Base-by-base conservation (phyloP, 2,329 filamentous ascomycete species). In the Ophiostoma himal-ulmi region DNA sequence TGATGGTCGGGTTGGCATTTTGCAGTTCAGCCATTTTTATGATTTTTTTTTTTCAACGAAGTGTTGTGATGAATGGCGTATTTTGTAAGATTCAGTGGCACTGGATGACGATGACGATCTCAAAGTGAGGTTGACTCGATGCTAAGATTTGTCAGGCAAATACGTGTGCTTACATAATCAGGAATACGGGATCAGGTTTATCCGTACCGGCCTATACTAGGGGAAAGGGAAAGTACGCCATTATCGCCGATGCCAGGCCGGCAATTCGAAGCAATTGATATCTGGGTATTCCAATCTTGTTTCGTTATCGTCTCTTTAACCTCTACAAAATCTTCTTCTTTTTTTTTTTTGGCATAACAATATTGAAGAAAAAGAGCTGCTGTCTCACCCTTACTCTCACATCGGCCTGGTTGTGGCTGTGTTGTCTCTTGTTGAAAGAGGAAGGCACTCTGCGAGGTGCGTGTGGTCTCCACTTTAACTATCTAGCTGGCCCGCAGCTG, bases 1-100 rank as follows among this genome's bases (percentile, higher is more conserved):
- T 83, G 78, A 99, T 94, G 74, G 92, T 96, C 70, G 95, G 95
- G 82, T 99, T 98, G 74, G 91, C 93, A 80, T 97, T 97, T 75
- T 90, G 87, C 66, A 84, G 78, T 57, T 81, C 80, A 72, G 79
- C 77, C 80, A 83, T 83, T 60, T 57, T 73, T 67, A 37, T 60
- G 37, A 4, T 8, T 11, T 22, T 7, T 13, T 22, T 7, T n/a
- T 6, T 8, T 37, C 7, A 37, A 39, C 37, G 13, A 1, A 39
- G 13, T n/a, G 20, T 48, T 13, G 3, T 48, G 22, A 4, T 67
- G 64, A 22, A 6, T 10, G 10, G n/a, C 26, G 52, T 11, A 13
- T 11, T 11, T 17, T 14, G 10, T 8, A 14, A 26, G 8, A 13
- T 14, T 5, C 8, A 26, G 26, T 44, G 5, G 7, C 20, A 7